Percentiles rank a stretch among this genome's conserved stretches.
phyloP scores from a whole-genome alignment of 257 asterid species.

The Fraxinus quadrangulata region DNA sequence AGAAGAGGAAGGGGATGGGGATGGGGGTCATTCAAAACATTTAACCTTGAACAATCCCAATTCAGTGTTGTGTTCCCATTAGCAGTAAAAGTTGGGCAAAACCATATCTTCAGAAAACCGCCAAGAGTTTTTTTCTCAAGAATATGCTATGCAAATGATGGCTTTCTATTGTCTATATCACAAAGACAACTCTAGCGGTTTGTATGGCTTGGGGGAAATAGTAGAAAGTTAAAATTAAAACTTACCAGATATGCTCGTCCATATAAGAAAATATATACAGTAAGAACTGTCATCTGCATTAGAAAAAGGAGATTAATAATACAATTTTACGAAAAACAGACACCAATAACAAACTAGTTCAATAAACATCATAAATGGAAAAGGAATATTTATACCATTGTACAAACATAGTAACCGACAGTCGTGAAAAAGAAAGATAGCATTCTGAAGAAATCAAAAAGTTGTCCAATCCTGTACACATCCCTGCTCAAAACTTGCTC shows the following conservation, averaged over 20 bases:
- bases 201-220: neutral
- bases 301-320: constrained; percentile 27
- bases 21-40: neutral
- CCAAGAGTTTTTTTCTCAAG: neutral
- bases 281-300: constrained; percentile 97
- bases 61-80: neutral
- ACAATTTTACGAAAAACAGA: constrained; percentile 25
- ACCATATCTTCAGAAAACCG: neutral
- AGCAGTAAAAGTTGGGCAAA: constrained; percentile 8
- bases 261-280: constrained; percentile 80
- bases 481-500: constrained; percentile 99
- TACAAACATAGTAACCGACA: constrained; percentile 95
- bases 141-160: neutral
- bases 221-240: constrained; percentile 22
- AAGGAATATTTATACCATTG: constrained; percentile 63
- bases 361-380: constrained; percentile 4
- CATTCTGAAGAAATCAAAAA: constrained; percentile 95
- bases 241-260: constrained; percentile 97
- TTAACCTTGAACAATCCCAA: neutral
- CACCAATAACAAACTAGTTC: constrained; percentile 8
- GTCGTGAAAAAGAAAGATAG: constrained; percentile 92
- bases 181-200: neutral
- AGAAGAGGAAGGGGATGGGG: neutral
- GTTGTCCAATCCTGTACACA: constrained; percentile 94
- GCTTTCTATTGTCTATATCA: neutral